These are phyloP conservation scores for Cucurbita pepo DNA, from an alignment of 306 rosid species.

Conservation along the genomic window DNA sequence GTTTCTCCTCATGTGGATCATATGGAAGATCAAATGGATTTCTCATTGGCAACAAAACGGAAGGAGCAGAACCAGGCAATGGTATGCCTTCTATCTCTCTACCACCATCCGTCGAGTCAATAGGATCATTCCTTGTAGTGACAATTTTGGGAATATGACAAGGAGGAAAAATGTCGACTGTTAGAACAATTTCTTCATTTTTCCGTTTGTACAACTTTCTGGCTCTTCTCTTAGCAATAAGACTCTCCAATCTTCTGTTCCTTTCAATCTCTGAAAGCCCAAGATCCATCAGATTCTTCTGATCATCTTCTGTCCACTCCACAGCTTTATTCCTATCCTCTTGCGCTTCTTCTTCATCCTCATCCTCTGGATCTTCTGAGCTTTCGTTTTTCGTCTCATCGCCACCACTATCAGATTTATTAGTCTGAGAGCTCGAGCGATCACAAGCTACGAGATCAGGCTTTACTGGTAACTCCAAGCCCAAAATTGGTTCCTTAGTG, in stretches of 20 bases:
- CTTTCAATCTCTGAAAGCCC: conserved; percentile 77
- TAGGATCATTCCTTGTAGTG: conserved; percentile 9
- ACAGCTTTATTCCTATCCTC: conserved; percentile 37
- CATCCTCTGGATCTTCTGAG: conserved; percentile 23
- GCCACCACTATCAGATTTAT: not conserved
- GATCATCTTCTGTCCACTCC: conserved; percentile 83
- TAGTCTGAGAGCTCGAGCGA: conserved; percentile 1
- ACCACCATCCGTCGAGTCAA: conserved; percentile 10
- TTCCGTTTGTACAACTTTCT: conserved; percentile 24
- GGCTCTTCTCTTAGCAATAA: conserved; percentile 58
- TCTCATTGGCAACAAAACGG: conserved; percentile 23
- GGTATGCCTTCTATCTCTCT: conserved; percentile 23
- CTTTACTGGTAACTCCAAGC: conserved; percentile 20
- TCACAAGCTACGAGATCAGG: conserved; percentile 5
- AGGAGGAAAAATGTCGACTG: conserved; percentile 8
- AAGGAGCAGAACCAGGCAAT: conserved; percentile 77
- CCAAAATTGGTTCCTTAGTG: conserved; percentile 3
- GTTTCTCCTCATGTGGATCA: conserved; percentile 59
- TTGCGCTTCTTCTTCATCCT: conserved; percentile 22
- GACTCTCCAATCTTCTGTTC: conserved; percentile 58
- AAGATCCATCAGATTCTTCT: conserved; percentile 53
- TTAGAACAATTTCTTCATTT: conserved; percentile 19
- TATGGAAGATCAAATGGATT: conserved; percentile 70
- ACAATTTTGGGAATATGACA: conserved; percentile 32
- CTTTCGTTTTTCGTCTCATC: conserved; percentile 8